phyloP scores from a whole-genome alignment of 2,329 filamentous ascomycete species.

The Apiospora arundinis region DNA sequence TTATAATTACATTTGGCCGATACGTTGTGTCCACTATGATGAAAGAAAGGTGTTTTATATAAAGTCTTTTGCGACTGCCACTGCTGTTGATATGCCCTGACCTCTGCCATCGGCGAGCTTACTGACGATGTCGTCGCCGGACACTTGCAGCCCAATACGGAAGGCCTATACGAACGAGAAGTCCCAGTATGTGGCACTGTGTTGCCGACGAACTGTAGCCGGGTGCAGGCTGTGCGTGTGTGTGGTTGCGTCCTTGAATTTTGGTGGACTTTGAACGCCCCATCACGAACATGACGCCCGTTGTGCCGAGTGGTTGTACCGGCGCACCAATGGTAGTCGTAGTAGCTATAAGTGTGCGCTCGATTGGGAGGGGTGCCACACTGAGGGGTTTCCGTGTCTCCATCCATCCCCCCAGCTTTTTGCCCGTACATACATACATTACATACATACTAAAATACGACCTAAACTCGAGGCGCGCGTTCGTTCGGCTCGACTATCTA shows the following conservation, averaged over 20 bases:
- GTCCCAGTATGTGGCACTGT: conserved; percentile 1
- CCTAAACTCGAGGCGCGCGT: conserved; percentile 1
- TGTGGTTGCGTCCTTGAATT: conserved; percentile 3
- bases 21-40: background rate
- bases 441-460: background rate
- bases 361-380: conserved; percentile 11
- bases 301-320: background rate
- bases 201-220: background rate
- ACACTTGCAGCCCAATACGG: conserved; percentile 8
- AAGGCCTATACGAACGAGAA: background rate
- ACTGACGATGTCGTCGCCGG: background rate
- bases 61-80: background rate
- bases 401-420: conserved; percentile 12
- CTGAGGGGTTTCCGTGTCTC: conserved; percentile 13
- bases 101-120: background rate
- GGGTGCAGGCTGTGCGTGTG: background rate
- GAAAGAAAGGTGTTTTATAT: background rate
- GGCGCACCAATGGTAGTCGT: background rate
- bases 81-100: background rate
- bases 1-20: background rate
- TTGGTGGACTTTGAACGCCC: background rate
- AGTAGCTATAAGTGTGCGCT: background rate
- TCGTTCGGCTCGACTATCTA: background rate
- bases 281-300: background rate
- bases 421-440: background rate